phyloP scores from a whole-genome alignment of 2,329 filamentous ascomycete genomes.

The Byssochlamys sp. region DNA sequence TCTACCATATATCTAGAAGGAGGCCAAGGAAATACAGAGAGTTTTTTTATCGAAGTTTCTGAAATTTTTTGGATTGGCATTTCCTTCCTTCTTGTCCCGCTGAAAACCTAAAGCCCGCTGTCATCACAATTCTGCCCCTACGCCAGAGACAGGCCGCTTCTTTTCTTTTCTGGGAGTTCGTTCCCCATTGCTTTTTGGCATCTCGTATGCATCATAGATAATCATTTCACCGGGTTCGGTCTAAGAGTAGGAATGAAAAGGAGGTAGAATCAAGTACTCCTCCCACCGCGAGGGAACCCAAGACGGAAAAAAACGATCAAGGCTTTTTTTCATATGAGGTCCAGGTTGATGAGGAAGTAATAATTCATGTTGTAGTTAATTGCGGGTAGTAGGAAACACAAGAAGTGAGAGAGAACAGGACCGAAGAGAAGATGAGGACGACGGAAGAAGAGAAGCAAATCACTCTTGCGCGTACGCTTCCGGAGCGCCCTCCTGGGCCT shows the following conservation, averaged over 20 bases:
- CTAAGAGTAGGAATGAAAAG: neutral
- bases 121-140: conserved; percentile 1
- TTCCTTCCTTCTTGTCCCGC: neutral
- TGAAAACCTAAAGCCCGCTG: neutral
- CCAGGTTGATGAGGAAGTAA: conserved; percentile 1
- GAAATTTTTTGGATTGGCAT: neutral
- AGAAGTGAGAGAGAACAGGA: conserved; percentile 12
- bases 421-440: conserved; percentile 17
- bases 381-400: conserved; percentile 26
- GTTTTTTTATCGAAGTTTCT: neutral
- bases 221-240: neutral
- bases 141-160: neutral
- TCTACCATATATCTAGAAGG: neutral
- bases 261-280: neutral
- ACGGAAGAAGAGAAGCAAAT: conserved; percentile 21
- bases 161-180: neutral
- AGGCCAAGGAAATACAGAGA: neutral
- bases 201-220: neutral
- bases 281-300: neutral
- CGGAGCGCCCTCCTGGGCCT: conserved; percentile 36
- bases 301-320: neutral
- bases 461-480: conserved; percentile 41
- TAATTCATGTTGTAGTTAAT: conserved; percentile 27
- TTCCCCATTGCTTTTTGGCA: neutral
- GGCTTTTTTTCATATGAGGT: neutral